A percentile compares a stretch with the other conserved stretches of the same genome.
Evolutionary conservation across 768 basidiomycete species (phyloP).

Genomic region (Calocybe gangraenosa): DNA sequence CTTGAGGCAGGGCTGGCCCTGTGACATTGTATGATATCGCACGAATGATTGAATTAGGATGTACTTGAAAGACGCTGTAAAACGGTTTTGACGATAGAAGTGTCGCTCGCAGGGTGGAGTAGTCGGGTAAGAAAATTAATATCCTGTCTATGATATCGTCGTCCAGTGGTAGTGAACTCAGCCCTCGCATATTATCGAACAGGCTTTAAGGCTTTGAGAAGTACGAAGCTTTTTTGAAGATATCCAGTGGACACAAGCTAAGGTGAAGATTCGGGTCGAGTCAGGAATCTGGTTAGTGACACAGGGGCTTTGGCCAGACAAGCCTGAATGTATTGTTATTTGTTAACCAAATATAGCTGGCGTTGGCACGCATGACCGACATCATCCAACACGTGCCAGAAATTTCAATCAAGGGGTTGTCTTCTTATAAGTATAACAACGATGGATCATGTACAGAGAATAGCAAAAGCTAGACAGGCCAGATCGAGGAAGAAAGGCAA

Average conservation of each 20-base stretch:
- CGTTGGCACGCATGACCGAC: too few relatives aligned
- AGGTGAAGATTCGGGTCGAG: too few relatives aligned
- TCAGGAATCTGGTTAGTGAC: too few relatives aligned
- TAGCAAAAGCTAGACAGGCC: slow-evolving; percentile 60
- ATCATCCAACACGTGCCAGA: too few relatives aligned
- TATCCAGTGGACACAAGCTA: too few relatives aligned
- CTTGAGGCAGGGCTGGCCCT: slow-evolving; percentile 27
- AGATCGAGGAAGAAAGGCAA: slow-evolving; percentile 66
- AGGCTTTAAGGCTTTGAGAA: background rate
- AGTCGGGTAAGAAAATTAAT: slow-evolving; percentile 23
- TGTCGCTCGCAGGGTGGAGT: slow-evolving; percentile 20
- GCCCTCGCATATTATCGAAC: slow-evolving; percentile 10
- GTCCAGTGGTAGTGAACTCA: slow-evolving; percentile 20
- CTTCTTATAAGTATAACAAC: too few relatives aligned
- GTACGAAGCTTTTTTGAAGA: too few relatives aligned
- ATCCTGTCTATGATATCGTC: slow-evolving; percentile 28
- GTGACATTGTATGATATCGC: slow-evolving; percentile 24
- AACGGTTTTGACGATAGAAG: slow-evolving; percentile 27
- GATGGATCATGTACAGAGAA: slow-evolving; percentile 28
- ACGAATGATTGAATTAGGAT: slow-evolving; percentile 25
- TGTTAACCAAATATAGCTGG: too few relatives aligned
- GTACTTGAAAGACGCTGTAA: slow-evolving; percentile 23
- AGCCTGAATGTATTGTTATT: too few relatives aligned
- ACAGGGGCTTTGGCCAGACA: too few relatives aligned
- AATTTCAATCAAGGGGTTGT: too few relatives aligned